Percentiles rank a stretch among this genome's conserved stretches.
Evolutionary conservation across 768 basidiomycete genomes (phyloP).

Genomic region (Hypsizygus marmoreus): DNA sequence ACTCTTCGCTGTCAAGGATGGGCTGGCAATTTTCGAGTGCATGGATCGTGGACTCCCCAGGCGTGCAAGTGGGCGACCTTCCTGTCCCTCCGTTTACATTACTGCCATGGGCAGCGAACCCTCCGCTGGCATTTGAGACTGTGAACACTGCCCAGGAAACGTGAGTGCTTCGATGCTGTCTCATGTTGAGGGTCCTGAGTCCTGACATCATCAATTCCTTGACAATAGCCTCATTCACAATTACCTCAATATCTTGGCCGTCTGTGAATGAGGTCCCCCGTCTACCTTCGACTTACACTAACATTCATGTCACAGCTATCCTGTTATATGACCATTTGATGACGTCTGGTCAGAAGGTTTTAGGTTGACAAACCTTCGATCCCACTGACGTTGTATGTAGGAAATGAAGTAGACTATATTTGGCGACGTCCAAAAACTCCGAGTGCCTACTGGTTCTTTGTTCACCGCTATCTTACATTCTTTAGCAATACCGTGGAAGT

Average conservation of each 20-base stretch:
- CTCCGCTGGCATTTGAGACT: slow-evolving; percentile 8
- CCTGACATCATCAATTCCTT: too few species aligned
- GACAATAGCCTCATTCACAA: slow-evolving; percentile 30
- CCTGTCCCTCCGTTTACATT: background rate
- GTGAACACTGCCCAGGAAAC: slow-evolving; percentile 9
- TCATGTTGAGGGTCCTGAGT: too few species aligned
- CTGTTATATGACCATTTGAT: slow-evolving; percentile 42
- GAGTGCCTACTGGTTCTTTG: slow-evolving; percentile 46
- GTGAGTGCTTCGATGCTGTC: slow-evolving; percentile 1
- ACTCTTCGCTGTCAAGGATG: too few species aligned
- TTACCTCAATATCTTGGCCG: slow-evolving; percentile 32
- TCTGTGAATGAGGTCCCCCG: slow-evolving; percentile 27
- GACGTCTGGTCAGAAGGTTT: slow-evolving; percentile 35
- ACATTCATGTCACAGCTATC: slow-evolving; percentile 25
- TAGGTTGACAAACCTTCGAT: slow-evolving; percentile 2
- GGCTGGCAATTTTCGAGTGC: too few species aligned
- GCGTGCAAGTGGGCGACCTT: background rate
- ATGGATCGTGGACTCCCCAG: too few species aligned
- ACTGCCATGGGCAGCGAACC: slow-evolving; percentile 10
- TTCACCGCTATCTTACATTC: slow-evolving; percentile 51
- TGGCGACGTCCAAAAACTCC: slow-evolving; percentile 43
- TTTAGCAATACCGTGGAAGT: slow-evolving; percentile 37
- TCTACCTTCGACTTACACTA: background rate
- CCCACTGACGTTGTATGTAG: slow-evolving; percentile 20
- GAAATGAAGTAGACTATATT: slow-evolving; percentile 41